Evolutionary conservation across 345 rosid species (phyloP), one percentile per base, ranked within the genome.

Genomic region (Salix udensis): DNA sequence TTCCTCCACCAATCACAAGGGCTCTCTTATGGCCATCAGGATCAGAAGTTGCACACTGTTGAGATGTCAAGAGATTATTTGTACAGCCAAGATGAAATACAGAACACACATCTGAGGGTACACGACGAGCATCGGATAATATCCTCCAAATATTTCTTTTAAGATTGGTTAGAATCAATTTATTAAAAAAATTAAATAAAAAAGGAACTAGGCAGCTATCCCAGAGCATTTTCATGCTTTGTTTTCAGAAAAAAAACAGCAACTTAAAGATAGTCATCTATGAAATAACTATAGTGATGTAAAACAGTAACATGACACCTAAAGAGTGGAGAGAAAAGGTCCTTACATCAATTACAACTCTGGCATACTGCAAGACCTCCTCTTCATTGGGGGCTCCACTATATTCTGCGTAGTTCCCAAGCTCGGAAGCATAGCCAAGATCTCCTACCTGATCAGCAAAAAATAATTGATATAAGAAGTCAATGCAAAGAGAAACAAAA

Each of bases 341-440:
- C 75, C 88, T 85, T 86, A 93, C 98, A 83, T 96, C 98, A 65
- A 96, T 86, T 40, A 93, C 97, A 26, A 93, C 99, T 89, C 98
- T 91, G n/a, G 99, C 99, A 73, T 96, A 93, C 83, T 93, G 97
- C 88, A 96, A 83, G 46, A 96, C 97, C 86, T 96, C 98, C 73
- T 92, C 97, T 82, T 96, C 99, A 66, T 96, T 96, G 30, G 96
- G 99, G 71, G 98, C 97, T 79, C 99, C 99, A 82, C 98, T 96
- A 70, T 96, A 93, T 74, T 96, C 98, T 30, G 98, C 98, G 74
- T 96, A 93, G 77, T 91, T 96, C 2, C 97, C 97, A 34, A 96
- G 97, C 85, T 96, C 94, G 0, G 93, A 78, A 68, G 98, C 98
- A 84, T 80, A 91, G 14, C 98, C 97, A 44, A 96, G 97, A 86